These are phyloP conservation scores for Sporisorium reilianum DNA, from an alignment of 1,284 basidiomycete species.

Conservation along the genomic window DNA sequence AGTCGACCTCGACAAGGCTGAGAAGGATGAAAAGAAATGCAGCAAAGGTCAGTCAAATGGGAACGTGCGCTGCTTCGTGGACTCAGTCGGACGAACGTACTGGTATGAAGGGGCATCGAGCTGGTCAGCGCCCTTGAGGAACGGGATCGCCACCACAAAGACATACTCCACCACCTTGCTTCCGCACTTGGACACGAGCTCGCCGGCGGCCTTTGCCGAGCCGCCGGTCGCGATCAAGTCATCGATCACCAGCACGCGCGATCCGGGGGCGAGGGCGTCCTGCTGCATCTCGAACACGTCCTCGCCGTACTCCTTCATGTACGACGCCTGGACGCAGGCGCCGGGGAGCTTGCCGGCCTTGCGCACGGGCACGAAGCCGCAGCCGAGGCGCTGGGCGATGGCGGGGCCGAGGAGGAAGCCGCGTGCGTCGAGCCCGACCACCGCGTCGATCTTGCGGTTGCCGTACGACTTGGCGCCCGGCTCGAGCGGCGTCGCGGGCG, in stretches of 20 bases:
- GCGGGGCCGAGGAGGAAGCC: constrained; percentile 96
- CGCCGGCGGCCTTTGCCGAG: constrained; percentile 91
- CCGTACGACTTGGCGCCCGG: constrained; percentile 43
- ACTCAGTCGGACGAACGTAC: constrained; percentile 39
- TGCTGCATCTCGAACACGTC: constrained; percentile 96
- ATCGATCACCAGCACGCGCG: constrained; percentile 89
- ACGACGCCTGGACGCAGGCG: constrained; percentile 80
- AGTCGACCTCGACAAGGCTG: constrained; percentile 57
- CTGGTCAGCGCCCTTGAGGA: constrained; percentile 82
- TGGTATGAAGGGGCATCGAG: constrained; percentile 82
- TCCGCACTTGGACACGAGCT: constrained; percentile 85
- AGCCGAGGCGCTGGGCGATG: constrained; percentile 89
- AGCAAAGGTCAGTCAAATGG: background rate
- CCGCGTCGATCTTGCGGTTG: constrained; percentile 80
- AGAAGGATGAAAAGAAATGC: background rate
- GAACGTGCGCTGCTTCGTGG: background rate
- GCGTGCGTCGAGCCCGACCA: constrained; percentile 95
- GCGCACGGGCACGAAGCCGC: constrained; percentile 95
- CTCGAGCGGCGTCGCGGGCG: constrained; percentile 30
- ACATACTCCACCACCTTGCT: constrained; percentile 90
- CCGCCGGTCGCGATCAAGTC: constrained; percentile 98
- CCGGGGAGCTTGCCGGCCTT: constrained; percentile 96
- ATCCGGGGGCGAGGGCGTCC: constrained; percentile 81
- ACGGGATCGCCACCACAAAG: constrained; percentile 89
- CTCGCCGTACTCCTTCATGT: constrained; percentile 97